Base-by-base conservation (phyloP, 2,329 filamentous ascomycete species). In the Aspergillus persii region DNA sequence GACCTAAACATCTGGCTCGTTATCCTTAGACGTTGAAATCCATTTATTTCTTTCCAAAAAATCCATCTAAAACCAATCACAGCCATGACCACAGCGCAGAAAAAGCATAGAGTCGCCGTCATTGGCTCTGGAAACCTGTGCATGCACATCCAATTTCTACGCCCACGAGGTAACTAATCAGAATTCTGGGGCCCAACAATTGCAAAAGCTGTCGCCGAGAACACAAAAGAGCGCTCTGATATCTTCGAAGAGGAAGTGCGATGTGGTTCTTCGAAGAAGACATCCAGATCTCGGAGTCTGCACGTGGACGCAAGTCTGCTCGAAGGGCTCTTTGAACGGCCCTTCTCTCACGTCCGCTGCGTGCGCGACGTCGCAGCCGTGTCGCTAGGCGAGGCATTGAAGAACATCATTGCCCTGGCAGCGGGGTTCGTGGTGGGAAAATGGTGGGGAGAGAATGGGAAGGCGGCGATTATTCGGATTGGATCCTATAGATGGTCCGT, bases 111-210 rank as follows among this genome's bases (percentile, higher is more conserved):
- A 18, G 60, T 64, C 71, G 92, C 92, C 66, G 85, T 97, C 49
- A 85, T 98, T 68, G 94, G 94, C 67, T 97, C 93, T 52, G 94
- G 94, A 68, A 97, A 97, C 77, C 97, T 94, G 91, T 92, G 80
- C 61, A 80, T 12, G 30, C 27, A 41, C 31, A 47, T 23, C 11
- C n/a, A 18, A 11, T 18, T 11, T 12, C 30, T 18, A 30, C 41
- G 27, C 27, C 12, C 27, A 11, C 36, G 1, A 18, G 4, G n/a
- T 50, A 6, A 23, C 39, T 51, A 36, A 56, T 5, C 8, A 30
- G 11, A 8, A 27, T 64, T 53, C 60, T 93, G 90, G 92, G 94
- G 94, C 68, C 96, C 92, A 60, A 96, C 93, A 57, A 96, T 98
- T 77, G 87, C 91, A 74, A 98, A 98, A 79, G 94, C 97, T 64